Base-by-base conservation (phyloP, 768 basidiomycete genomes). In the Tricholoma terreum region DNA sequence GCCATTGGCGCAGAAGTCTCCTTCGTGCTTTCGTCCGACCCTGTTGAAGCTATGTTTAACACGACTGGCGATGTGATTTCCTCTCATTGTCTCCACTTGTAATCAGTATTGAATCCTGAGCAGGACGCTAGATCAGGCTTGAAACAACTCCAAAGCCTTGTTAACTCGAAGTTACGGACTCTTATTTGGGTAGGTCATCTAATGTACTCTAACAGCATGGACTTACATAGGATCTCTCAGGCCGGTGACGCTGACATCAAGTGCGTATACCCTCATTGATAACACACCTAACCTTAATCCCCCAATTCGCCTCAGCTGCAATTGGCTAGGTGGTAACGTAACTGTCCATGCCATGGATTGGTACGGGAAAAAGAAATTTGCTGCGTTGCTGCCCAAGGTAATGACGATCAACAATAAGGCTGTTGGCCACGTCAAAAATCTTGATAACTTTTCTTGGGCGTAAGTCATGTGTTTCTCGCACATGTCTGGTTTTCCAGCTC, bases 381-480 rank as follows among this genome's bases (percentile, higher is more conserved):
- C n/a, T n/a, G n/a, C n/a, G n/a, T n/a, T n/a, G n/a, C n/a, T n/a
- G n/a, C n/a, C n/a, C n/a, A n/a, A n/a, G n/a, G n/a, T n/a, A n/a
- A n/a, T n/a, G n/a, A n/a, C n/a, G n/a, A n/a, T n/a, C n/a, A n/a
- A n/a, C n/a, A n/a, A n/a, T n/a, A n/a, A n/a, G n/a, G n/a, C n/a
- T n/a, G n/a, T n/a, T n/a, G n/a, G n/a, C n/a, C n/a, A n/a, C n/a
- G n/a, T n/a, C n/a, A n/a, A n/a, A n/a, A 82, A 81, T 45, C 79
- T 83, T 38, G 80, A 79, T 61, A 79, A 80, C 56, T 82, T 83
- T 61, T 71, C 75, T 0, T 83, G 82, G 63, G 82, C 80, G 81
- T 82, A 59, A 50, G 81, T 75, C 10, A 1, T 49, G 11, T 31
- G 19, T 50, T 30, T 46, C 24, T 54, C n/a, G n/a, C 54, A 58